A percentile compares a stretch with the other conserved stretches of the same genome.
These are phyloP conservation scores for Aspergillus hancockii DNA, from an alignment of 495 filamentous ascomycete species.

Conservation along the genomic window DNA sequence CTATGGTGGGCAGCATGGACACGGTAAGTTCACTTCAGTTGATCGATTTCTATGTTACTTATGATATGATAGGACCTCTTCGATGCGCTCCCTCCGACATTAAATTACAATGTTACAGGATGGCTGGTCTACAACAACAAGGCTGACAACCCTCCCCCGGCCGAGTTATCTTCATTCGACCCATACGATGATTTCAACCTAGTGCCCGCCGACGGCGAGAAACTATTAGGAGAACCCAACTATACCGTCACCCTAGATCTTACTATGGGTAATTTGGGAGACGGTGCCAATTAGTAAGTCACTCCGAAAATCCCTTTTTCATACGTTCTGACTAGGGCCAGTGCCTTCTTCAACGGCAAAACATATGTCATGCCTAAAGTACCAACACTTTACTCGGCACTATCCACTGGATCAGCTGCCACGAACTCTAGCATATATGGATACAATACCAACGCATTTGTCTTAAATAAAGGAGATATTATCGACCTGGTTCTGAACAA, in stretches of 20 bases:
- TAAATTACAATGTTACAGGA: slow-evolving; percentile 70
- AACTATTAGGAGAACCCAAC: slow-evolving; percentile 30
- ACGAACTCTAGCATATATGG: slow-evolving; percentile 72
- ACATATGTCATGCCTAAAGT: slow-evolving; percentile 75
- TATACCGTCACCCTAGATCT: slow-evolving; percentile 32
- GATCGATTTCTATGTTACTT: neutral
- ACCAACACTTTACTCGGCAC: slow-evolving; percentile 74
- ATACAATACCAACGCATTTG: slow-evolving; percentile 64
- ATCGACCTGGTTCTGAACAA: slow-evolving; percentile 86
- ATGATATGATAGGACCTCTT: slow-evolving; percentile 19
- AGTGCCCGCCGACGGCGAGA: slow-evolving; percentile 47
- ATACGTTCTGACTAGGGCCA: neutral
- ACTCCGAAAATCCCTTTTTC: neutral
- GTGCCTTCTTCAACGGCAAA: slow-evolving; percentile 74
- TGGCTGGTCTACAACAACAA: slow-evolving; percentile 73
- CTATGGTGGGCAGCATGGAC: slow-evolving; percentile 53
- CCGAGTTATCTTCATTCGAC: slow-evolving; percentile 13
- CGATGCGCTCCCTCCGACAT: slow-evolving; percentile 29
- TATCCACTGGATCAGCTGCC: slow-evolving; percentile 62
- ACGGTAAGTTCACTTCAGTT: slow-evolving; percentile 6
- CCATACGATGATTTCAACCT: slow-evolving; percentile 59
- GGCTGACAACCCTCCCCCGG: slow-evolving; percentile 43
- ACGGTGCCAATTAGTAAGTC: slow-evolving; percentile 41
- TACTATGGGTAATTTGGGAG: slow-evolving; percentile 51
- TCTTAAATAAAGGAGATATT: slow-evolving; percentile 66